phyloP scores from a whole-genome alignment of 2,329 filamentous ascomycete genomes.

The Colletotrichum melonis region DNA sequence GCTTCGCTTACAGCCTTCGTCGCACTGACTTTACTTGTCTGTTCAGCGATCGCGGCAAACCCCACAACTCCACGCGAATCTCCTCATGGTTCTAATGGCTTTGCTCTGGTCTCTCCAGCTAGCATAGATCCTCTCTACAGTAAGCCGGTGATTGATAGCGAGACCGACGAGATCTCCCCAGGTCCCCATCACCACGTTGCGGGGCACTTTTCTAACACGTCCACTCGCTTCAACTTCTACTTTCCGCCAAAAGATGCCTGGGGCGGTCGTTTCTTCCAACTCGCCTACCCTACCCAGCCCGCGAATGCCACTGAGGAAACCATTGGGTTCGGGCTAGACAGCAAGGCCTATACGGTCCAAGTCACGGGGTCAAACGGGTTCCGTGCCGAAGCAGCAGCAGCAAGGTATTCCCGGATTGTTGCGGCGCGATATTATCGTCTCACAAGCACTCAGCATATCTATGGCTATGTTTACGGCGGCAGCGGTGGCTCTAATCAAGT shows the following conservation, averaged over 20 bases:
- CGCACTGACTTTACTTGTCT: background rate
- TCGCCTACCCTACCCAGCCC: slow-evolving; percentile 35
- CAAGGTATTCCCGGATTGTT: slow-evolving; percentile 36
- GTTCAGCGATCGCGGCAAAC: background rate
- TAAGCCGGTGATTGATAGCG: slow-evolving; percentile 29
- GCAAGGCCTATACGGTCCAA: slow-evolving; percentile 38
- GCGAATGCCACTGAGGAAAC: slow-evolving; percentile 26
- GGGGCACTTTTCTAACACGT: slow-evolving; percentile 36
- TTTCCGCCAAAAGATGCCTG: slow-evolving; percentile 35
- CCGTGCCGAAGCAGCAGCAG: slow-evolving; percentile 39
- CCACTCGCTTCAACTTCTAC: slow-evolving; percentile 39
- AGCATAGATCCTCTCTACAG: slow-evolving; percentile 32
- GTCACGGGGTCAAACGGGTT: slow-evolving; percentile 34
- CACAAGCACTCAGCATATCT: slow-evolving; percentile 17
- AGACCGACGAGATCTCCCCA: slow-evolving; percentile 20
- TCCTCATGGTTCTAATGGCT: background rate
- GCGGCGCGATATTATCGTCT: slow-evolving; percentile 34
- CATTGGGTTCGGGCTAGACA: slow-evolving; percentile 37
- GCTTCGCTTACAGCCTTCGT: background rate
- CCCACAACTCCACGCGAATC: background rate
- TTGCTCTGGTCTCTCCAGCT: background rate
- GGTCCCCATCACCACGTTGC: slow-evolving; percentile 33
- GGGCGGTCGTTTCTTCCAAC: slow-evolving; percentile 39
- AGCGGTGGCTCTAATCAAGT: slow-evolving; percentile 39
- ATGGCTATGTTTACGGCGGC: slow-evolving; percentile 39